These are phyloP conservation scores for Pichia sporocuriosa DNA, from an alignment of 805 yeast species.

Conservation along the genomic window DNA sequence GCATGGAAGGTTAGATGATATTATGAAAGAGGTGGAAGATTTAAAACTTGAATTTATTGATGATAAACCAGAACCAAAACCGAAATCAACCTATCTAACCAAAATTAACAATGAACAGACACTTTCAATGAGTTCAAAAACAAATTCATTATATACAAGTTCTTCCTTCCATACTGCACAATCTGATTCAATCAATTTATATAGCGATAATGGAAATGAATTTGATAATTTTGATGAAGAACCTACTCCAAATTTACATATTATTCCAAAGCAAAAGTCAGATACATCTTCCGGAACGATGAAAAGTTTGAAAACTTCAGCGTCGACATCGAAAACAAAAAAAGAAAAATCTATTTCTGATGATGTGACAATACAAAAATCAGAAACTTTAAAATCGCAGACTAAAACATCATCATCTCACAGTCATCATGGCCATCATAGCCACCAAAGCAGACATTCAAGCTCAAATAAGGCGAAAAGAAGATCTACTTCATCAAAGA, in stretches of 20 bases:
- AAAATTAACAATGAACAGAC: not conserved
- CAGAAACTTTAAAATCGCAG: not conserved
- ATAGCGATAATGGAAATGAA: not conserved
- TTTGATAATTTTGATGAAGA: slow-evolving; percentile 1
- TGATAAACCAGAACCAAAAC: not conserved
- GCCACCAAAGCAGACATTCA: slow-evolving; percentile 1
- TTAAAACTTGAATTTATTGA: slow-evolving; percentile 23
- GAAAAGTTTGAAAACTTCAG: not conserved
- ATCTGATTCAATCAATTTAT: not conserved
- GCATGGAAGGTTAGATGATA: slow-evolving; percentile 25
- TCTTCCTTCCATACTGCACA: slow-evolving; percentile 15
- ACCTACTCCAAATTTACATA: slow-evolving; percentile 2
- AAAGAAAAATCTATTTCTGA: not conserved
- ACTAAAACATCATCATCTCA: slow-evolving; percentile 3
- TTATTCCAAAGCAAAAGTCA: too few species aligned
- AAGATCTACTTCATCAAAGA: slow-evolving; percentile 10
- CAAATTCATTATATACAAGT: slow-evolving; percentile 6
- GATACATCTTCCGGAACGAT: not conserved
- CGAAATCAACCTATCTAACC: too few species aligned
- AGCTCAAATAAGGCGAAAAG: slow-evolving; percentile 10
- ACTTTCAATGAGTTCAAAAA: not conserved
- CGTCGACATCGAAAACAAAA: not conserved
- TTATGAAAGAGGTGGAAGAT: slow-evolving; percentile 29
- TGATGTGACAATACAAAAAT: not conserved
- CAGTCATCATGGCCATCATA: not conserved